Evolutionary conservation across 371 early-diverging fungal genomes (phyloP).

Genomic region (Zychaea mexicana): DNA sequence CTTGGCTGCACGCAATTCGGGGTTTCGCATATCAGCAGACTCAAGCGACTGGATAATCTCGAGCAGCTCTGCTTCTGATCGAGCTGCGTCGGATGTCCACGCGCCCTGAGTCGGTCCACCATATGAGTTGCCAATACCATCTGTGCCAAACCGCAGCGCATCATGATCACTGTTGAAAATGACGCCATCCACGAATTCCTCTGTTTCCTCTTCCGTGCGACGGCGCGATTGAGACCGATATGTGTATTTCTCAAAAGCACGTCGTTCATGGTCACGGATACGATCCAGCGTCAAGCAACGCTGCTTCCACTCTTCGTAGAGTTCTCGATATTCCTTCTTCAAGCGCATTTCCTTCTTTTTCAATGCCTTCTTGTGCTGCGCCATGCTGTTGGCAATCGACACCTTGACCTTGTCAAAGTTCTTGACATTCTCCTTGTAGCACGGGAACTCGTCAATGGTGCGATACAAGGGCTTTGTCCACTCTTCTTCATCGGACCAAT

Average conservation of each 20-base stretch:
- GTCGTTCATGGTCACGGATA: constrained; percentile 41
- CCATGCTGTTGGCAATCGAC: constrained; percentile 23
- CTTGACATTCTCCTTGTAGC: constrained; percentile 54
- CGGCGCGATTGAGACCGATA: constrained; percentile 33
- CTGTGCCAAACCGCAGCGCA: constrained; percentile 42
- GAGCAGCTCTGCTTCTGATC: constrained; percentile 80
- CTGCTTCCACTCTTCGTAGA: constrained; percentile 43
- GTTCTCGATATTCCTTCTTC: constrained; percentile 40
- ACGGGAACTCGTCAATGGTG: constrained; percentile 62
- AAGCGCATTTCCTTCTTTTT: constrained; percentile 33
- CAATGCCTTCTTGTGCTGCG: constrained; percentile 17
- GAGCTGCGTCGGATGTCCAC: constrained; percentile 76
- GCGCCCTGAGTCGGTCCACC: constrained; percentile 34
- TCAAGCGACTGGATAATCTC: constrained; percentile 80
- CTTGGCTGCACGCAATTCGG: constrained; percentile 75
- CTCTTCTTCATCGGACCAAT: constrained; percentile 46
- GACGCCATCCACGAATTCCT: constrained; percentile 45
- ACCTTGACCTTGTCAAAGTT: constrained; percentile 28
- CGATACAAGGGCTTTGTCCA: constrained; percentile 44
- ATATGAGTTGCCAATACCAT: constrained; percentile 35
- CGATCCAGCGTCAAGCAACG: constrained; percentile 45
- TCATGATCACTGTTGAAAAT: constrained; percentile 48
- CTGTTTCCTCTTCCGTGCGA: constrained; percentile 47
- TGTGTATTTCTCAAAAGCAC: constrained; percentile 30
- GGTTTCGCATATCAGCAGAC: constrained; percentile 77